These are phyloP conservation scores for Backusella tuberculispora DNA, from an alignment of 192 early-diverging fungal species.

Conservation along the genomic window DNA sequence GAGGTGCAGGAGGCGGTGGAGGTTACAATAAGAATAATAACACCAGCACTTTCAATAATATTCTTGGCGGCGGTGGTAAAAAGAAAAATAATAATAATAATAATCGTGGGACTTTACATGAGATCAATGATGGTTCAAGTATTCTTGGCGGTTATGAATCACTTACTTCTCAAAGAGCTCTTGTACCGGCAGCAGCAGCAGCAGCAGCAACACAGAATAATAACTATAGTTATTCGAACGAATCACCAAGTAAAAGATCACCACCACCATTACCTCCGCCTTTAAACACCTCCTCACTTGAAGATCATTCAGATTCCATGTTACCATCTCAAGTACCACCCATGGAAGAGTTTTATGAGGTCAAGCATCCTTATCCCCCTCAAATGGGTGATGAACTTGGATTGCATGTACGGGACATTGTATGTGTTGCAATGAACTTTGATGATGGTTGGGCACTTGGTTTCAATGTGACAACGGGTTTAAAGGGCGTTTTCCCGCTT, in stretches of 20 bases:
- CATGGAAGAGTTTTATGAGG: slow-evolving; percentile 42
- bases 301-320: neutral
- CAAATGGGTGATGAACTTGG: slow-evolving; percentile 82
- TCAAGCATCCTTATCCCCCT: slow-evolving; percentile 65
- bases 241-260: neutral
- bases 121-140: slow-evolving; percentile 8
- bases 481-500: slow-evolving; percentile 84
- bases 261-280: slow-evolving; percentile 2
- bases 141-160: slow-evolving; percentile 14
- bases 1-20: neutral
- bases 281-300: neutral
- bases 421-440: slow-evolving; percentile 75
- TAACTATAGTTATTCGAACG: neutral
- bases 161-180: slow-evolving; percentile 12
- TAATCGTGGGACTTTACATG: neutral
- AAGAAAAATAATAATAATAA: neutral
- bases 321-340: neutral
- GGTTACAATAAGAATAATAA: neutral
- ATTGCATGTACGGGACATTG: slow-evolving; percentile 69
- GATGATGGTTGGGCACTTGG: slow-evolving; percentile 94
- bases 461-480: slow-evolving; percentile 68
- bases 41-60: neutral
- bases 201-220: neutral
- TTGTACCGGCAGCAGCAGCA: slow-evolving; percentile 1
- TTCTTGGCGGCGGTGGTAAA: neutral